Conservation (phyloP, 345 rosid genomes). For the Linum lewisii region DNA sequence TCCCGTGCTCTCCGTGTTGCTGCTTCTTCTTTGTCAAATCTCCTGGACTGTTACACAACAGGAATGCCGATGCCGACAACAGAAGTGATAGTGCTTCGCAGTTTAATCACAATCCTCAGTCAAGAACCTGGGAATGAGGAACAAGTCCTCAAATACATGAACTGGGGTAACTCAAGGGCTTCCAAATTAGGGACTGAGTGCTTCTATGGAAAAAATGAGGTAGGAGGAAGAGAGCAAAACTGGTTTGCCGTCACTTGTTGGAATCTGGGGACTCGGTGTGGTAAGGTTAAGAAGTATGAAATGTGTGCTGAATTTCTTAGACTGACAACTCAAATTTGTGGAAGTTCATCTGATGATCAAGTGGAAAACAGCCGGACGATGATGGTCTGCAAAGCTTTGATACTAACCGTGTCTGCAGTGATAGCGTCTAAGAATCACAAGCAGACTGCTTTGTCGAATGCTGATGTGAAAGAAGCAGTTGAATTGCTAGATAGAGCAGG, state of each 20-base stretch:
- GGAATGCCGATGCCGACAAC: conserved; percentile 59
- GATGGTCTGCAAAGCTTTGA: conserved; percentile 60
- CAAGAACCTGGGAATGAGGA: conserved; percentile 46
- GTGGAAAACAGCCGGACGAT: conserved; percentile 34
- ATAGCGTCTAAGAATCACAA: conserved; percentile 61
- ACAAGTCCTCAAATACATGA: conserved; percentile 52
- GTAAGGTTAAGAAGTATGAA: conserved; percentile 60
- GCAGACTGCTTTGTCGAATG: conserved; percentile 34
- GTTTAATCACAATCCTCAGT: conserved; percentile 54
- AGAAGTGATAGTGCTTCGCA: conserved; percentile 81
- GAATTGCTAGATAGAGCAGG: conserved; percentile 70
- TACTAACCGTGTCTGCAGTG: conserved; percentile 62
- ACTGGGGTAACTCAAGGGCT: conserved; percentile 44
- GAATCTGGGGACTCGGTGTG: conserved; percentile 73
- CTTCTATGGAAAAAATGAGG: conserved; percentile 77
- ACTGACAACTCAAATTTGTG: conserved; percentile 54
- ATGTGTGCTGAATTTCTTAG: conserved; percentile 52
- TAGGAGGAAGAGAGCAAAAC: conserved; percentile 59
- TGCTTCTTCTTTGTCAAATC: conserved; percentile 60
- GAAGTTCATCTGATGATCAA: conserved; percentile 32
- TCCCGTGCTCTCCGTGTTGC: conserved; percentile 70
- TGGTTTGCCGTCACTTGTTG: conserved; percentile 87
- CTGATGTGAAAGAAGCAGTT: conserved; percentile 53
- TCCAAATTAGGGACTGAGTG: conserved; percentile 53
- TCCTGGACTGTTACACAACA: conserved; percentile 46